Evolutionary conservation across 2,329 filamentous ascomycete genomes (phyloP).

Genomic region (Pseudogymnoascus destructans): DNA sequence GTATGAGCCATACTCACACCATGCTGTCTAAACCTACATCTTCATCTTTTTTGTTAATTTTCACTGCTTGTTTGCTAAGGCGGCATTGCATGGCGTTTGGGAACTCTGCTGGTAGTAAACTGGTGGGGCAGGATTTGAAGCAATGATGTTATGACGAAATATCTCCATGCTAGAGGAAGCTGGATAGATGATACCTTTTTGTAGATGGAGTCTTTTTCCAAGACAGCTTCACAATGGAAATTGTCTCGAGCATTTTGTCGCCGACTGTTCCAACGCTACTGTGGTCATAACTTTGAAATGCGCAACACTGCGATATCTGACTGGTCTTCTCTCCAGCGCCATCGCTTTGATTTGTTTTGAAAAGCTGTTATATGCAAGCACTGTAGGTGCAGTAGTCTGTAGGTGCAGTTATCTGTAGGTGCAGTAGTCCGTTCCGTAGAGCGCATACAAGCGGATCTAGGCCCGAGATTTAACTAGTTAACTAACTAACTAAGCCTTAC

Average conservation of each 20-base stretch:
- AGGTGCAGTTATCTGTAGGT: neutral
- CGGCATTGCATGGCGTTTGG: constrained; percentile 3
- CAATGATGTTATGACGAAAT: constrained; percentile 5
- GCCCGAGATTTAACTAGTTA: neutral
- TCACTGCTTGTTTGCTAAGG: neutral
- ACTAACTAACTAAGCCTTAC: too few relatives aligned
- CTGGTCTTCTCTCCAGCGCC: neutral
- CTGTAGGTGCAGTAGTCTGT: neutral
- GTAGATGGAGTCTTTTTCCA: neutral
- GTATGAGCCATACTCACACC: constrained; percentile 52
- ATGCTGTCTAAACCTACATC: constrained; percentile 31
- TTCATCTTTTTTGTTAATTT: neutral
- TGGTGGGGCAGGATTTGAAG: neutral
- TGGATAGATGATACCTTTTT: constrained; percentile 5
- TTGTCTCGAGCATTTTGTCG: neutral
- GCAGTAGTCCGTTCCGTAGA: neutral
- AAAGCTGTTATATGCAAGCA: neutral
- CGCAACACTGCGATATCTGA: neutral
- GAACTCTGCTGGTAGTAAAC: constrained; percentile 2
- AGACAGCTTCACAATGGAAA: neutral
- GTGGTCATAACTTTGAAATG: neutral
- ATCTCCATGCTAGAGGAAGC: constrained; percentile 6
- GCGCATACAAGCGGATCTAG: constrained; percentile 1
- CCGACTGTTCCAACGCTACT: neutral
- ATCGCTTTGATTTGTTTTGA: neutral